phyloP scores from a whole-genome alignment of 805 yeast species.

The Cyberlindnera maritima region DNA sequence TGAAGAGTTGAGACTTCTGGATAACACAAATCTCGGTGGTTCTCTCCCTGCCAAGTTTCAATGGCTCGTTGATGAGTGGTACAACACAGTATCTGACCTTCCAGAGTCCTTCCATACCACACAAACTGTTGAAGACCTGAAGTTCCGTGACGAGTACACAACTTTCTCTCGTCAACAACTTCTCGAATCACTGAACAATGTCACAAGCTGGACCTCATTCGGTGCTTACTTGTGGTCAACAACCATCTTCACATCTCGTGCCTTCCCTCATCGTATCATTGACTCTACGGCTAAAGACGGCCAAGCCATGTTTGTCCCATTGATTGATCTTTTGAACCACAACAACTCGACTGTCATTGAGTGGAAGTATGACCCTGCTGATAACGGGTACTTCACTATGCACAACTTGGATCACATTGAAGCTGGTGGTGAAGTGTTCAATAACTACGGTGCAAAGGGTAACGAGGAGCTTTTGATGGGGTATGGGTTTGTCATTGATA shows the following conservation, averaged over 20 bases:
- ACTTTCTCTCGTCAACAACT: constrained; percentile 17
- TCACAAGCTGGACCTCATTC: constrained; percentile 57
- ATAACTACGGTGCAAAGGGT: constrained; percentile 89
- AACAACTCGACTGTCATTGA: constrained; percentile 55
- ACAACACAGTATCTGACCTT: constrained; percentile 12
- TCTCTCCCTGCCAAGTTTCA: constrained; percentile 48
- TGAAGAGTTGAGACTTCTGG: constrained; percentile 48
- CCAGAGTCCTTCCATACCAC: constrained; percentile 9
- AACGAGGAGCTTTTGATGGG: constrained; percentile 83
- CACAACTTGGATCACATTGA: constrained; percentile 14
- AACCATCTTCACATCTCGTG: constrained; percentile 68
- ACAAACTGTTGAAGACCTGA: constrained; percentile 17
- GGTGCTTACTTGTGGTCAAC: constrained; percentile 74
- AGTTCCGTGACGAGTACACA: constrained; percentile 17
- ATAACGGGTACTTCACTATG: constrained; percentile 20
- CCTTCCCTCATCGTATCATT: constrained; percentile 63
- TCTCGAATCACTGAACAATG: constrained; percentile 22
- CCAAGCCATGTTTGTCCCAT: constrained; percentile 69
- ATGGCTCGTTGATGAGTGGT: constrained; percentile 65
- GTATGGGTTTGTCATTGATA: constrained; percentile 59
- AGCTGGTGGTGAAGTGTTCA: constrained; percentile 51
- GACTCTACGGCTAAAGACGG: constrained; percentile 33
- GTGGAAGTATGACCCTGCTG: constrained; percentile 48
- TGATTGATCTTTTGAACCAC: constrained; percentile 80
- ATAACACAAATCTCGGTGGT: constrained; percentile 63